phyloP scores from a whole-genome alignment of 2,329 filamentous ascomycete genomes.

The Aureobasidium sp. region DNA sequence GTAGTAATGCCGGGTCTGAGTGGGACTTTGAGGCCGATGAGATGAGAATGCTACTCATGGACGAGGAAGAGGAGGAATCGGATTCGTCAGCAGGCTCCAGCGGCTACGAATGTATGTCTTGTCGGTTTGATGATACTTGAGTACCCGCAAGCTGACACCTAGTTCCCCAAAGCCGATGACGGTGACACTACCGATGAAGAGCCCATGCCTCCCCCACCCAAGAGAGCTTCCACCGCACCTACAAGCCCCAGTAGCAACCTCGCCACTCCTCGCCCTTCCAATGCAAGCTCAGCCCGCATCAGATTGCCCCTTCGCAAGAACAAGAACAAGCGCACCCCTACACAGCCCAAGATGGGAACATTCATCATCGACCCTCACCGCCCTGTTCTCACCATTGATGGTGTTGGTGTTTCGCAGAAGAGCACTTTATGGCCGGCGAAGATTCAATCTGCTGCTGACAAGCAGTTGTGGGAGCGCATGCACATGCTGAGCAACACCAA shows the following conservation, averaged over 20 bases:
- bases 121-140: background rate
- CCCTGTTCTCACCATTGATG: constrained; percentile 17
- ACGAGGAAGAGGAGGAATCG: constrained; percentile 25
- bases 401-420: constrained; percentile 14
- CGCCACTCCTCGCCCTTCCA: constrained; percentile 1
- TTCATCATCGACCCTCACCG: constrained; percentile 22
- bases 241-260: constrained; percentile 11
- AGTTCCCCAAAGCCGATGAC: constrained; percentile 24
- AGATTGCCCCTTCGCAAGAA: constrained; percentile 8
- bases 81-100: constrained; percentile 23
- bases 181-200: constrained; percentile 30
- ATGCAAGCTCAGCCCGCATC: background rate
- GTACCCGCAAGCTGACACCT: constrained; percentile 19
- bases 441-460: constrained; percentile 16
- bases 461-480: constrained; percentile 15
- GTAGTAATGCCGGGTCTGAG: constrained; percentile 25
- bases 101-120: constrained; percentile 26
- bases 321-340: constrained; percentile 14
- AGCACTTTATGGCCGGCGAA: constrained; percentile 18
- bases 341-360: constrained; percentile 19
- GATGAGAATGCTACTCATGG: constrained; percentile 23
- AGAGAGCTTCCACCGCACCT: constrained; percentile 7
- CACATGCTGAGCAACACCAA: constrained; percentile 12
- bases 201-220: constrained; percentile 11
- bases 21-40: constrained; percentile 29